Percentiles rank a stretch among this genome's conserved stretches.
These are phyloP conservation scores for Linnemannia schmuckeri DNA, from an alignment of 192 early-diverging fungal genomes.

Conservation along the genomic window DNA sequence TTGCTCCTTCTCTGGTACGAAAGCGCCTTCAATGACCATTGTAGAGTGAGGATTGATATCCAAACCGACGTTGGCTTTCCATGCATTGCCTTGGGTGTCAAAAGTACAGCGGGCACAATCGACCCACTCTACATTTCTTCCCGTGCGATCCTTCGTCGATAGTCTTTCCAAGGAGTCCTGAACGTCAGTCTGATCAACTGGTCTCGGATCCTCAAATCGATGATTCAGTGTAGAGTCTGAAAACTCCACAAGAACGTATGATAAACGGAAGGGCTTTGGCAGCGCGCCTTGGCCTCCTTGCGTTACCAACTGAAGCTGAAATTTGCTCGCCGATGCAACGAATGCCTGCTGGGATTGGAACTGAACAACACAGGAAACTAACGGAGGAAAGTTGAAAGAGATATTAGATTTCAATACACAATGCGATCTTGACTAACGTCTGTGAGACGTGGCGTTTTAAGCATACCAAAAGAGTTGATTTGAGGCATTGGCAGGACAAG, in stretches of 20 bases:
- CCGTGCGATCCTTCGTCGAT: slow-evolving; percentile 29
- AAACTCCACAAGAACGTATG: slow-evolving; percentile 68
- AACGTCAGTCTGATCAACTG: slow-evolving; percentile 10
- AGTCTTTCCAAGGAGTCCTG: not conserved
- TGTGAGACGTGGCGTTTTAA: slow-evolving; percentile 6
- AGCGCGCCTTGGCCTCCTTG: slow-evolving; percentile 51
- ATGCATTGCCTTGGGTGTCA: slow-evolving; percentile 29
- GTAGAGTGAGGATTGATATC: slow-evolving; percentile 63
- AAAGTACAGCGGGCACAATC: slow-evolving; percentile 44
- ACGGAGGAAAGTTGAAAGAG: slow-evolving; percentile 2
- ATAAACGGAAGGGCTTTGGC: slow-evolving; percentile 62
- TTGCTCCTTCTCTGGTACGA: slow-evolving; percentile 68
- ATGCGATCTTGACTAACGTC: not conserved
- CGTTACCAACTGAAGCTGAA: slow-evolving; percentile 70
- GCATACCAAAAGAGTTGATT: slow-evolving; percentile 71
- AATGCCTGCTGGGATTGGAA: slow-evolving; percentile 65
- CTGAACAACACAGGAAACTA: slow-evolving; percentile 55
- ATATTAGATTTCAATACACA: not conserved
- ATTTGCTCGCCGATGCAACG: slow-evolving; percentile 67
- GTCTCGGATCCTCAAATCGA: slow-evolving; percentile 56
- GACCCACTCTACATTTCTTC: slow-evolving; percentile 35
- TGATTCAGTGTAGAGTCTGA: slow-evolving; percentile 71
- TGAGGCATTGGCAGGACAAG: slow-evolving; percentile 70
- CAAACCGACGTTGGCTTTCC: slow-evolving; percentile 59
- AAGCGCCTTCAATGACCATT: slow-evolving; percentile 69